Percentiles rank a stretch among this genome's conserved stretches.
phyloP scores from a whole-genome alignment of 2,329 filamentous ascomycete species.

The Verticillium alfalfae region DNA sequence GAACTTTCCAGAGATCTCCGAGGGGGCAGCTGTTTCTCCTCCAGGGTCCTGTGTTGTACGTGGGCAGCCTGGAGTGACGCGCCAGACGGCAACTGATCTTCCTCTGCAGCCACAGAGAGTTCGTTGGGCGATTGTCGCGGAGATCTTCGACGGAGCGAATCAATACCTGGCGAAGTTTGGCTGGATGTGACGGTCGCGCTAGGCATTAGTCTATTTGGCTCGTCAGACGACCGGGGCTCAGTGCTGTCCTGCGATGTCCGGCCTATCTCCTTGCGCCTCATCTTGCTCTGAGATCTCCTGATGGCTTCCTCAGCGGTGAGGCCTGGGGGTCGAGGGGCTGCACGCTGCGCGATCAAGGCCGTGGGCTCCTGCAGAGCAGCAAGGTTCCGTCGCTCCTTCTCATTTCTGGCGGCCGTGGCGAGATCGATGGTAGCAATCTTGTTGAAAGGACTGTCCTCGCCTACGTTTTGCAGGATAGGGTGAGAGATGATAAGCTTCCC shows the following conservation, averaged over 20 bases:
- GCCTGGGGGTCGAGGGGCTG: conserved; percentile 28
- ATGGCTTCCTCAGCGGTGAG: conserved; percentile 24
- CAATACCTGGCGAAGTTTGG: conserved; percentile 44
- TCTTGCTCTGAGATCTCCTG: conserved; percentile 22
- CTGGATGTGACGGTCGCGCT: conserved; percentile 36
- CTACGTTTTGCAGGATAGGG: conserved; percentile 34
- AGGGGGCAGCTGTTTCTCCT: not conserved
- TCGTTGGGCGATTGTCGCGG: conserved; percentile 27
- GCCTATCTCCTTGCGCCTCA: conserved; percentile 31
- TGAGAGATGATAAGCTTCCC: conserved; percentile 43
- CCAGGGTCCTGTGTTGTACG: not conserved
- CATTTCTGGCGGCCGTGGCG: conserved; percentile 38
- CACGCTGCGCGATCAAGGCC: conserved; percentile 25
- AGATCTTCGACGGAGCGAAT: conserved; percentile 46
- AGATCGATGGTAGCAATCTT: conserved; percentile 46
- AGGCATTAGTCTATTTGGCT: conserved; percentile 2
- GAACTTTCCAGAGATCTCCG: not conserved
- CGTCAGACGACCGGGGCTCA: conserved; percentile 9
- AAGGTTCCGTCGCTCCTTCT: conserved; percentile 36
- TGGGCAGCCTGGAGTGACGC: not conserved
- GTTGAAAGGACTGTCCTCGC: conserved; percentile 31
- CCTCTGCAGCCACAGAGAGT: not conserved
- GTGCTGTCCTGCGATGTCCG: not conserved
- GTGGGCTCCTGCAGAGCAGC: conserved; percentile 20
- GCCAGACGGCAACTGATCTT: not conserved